Conservation (phyloP, 495 filamentous ascomycete genomes). For the Lepidopterella palustris region DNA sequence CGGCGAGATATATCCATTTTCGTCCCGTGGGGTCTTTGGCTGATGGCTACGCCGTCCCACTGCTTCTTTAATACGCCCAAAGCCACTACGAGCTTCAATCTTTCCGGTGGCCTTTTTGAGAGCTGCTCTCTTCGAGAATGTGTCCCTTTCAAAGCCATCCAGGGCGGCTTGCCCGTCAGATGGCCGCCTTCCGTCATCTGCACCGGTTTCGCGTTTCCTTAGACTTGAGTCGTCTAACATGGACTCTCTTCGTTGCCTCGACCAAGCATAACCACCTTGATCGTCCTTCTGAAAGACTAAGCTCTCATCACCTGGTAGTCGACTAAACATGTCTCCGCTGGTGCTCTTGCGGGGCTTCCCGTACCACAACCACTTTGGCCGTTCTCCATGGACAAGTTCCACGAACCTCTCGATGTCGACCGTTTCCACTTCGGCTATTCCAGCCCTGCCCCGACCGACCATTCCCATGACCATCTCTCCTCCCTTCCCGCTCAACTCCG, state of each 20-base stretch:
- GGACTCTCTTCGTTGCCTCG: conserved; percentile 47
- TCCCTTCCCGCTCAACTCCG: conserved; percentile 90
- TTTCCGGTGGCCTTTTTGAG: conserved; percentile 76
- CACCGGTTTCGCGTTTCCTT: conserved; percentile 41
- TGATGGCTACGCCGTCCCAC: conserved; percentile 57
- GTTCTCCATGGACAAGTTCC: conserved; percentile 66
- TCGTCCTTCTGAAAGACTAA: conserved; percentile 64
- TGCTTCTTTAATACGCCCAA: conserved; percentile 78
- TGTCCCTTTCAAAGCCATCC: conserved; percentile 55
- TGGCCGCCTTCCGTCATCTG: conserved; percentile 9
- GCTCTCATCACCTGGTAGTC: conserved; percentile 44
- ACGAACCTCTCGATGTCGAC: conserved; percentile 80
- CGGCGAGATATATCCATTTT: conserved; percentile 29
- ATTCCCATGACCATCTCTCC: conserved; percentile 90
- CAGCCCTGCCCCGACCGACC: conserved; percentile 83
- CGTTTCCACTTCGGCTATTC: conserved; percentile 88
- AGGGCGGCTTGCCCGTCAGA: conserved; percentile 3
- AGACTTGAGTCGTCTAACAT: conserved; percentile 40
- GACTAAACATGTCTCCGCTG: conserved; percentile 44
- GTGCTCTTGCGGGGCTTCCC: conserved; percentile 67
- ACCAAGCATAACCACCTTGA: conserved; percentile 59
- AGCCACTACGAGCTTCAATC: conserved; percentile 75
- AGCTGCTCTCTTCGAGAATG: conserved; percentile 56
- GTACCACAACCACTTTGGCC: conserved; percentile 88
- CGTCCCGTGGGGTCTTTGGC: conserved; percentile 50